phyloP scores from a whole-genome alignment of 2,329 filamentous ascomycete genomes.

The Penicillium sp. region DNA sequence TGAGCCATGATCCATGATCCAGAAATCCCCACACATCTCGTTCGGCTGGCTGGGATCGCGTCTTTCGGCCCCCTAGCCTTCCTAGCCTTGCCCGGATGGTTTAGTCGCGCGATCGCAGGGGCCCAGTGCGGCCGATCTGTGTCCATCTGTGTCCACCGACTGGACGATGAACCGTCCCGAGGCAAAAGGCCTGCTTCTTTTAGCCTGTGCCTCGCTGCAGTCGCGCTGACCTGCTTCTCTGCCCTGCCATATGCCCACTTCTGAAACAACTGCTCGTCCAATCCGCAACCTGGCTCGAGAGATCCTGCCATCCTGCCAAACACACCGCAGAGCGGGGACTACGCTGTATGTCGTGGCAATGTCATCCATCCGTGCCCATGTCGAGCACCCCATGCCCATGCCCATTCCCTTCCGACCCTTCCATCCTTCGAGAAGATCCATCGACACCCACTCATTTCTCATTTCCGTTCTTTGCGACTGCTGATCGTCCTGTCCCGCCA shows the following conservation, averaged over 20 bases:
- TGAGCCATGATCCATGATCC: slow-evolving; percentile 25
- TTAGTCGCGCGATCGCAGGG: slow-evolving; percentile 25
- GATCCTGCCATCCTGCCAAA: not conserved
- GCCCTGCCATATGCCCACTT: slow-evolving; percentile 5
- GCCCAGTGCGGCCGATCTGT: slow-evolving; percentile 27
- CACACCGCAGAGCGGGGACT: slow-evolving; percentile 9
- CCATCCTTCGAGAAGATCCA: slow-evolving; percentile 15
- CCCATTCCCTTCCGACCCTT: too few species aligned
- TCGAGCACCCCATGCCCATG: not conserved
- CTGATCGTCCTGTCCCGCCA: slow-evolving; percentile 5
- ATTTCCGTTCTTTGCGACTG: slow-evolving; percentile 9
- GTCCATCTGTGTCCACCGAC: slow-evolving; percentile 31
- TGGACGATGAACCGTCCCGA: slow-evolving; percentile 20
- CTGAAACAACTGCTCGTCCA: slow-evolving; percentile 16
- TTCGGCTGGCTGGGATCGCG: slow-evolving; percentile 29
- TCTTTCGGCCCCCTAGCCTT: slow-evolving; percentile 21
- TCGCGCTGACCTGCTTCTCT: slow-evolving; percentile 2
- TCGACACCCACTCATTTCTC: slow-evolving; percentile 20
- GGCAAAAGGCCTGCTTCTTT: not conserved
- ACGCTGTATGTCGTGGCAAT: too few species aligned
- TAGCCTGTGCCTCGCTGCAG: slow-evolving; percentile 3
- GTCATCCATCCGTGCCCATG: not conserved
- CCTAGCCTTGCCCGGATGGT: slow-evolving; percentile 19
- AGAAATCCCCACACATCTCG: slow-evolving; percentile 28
- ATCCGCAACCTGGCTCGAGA: slow-evolving; percentile 4